Evolutionary conservation across 2,329 filamentous ascomycete genomes (phyloP).

Genomic region (Aspergillus unguis): DNA sequence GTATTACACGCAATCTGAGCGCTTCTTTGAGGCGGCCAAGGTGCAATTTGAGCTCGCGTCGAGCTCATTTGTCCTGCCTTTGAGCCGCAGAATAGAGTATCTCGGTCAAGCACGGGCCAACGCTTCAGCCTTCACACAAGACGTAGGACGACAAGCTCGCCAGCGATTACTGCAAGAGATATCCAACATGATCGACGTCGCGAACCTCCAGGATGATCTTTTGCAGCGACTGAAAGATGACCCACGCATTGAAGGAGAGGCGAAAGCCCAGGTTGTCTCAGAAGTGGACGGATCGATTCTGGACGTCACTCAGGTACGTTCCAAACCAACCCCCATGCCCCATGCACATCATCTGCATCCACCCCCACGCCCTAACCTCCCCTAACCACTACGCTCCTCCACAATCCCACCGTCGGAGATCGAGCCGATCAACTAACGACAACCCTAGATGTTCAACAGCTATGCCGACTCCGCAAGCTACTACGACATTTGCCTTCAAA

Average conservation of each 20-base stretch:
- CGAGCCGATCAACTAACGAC: conserved; percentile 11
- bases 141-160: conserved; percentile 73
- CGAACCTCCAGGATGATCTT: conserved; percentile 91
- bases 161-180: conserved; percentile 84
- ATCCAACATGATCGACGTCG: conserved; percentile 81
- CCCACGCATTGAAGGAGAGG: conserved; percentile 61
- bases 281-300: conserved; percentile 76
- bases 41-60: conserved; percentile 82
- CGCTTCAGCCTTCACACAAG: conserved; percentile 75
- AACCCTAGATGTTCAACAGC: conserved; percentile 74
- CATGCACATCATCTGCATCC: neutral
- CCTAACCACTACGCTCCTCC: neutral
- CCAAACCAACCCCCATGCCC: no score
- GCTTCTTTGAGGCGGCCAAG: conserved; percentile 80
- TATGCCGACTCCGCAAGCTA: conserved; percentile 90
- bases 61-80: conserved; percentile 73
- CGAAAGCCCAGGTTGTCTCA: conserved; percentile 61
- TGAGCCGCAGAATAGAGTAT: conserved; percentile 83
- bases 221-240: conserved; percentile 75
- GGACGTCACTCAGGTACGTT: conserved; percentile 69
- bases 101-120: conserved; percentile 90
- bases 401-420: neutral
- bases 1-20: conserved; percentile 80
- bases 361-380: conserved; percentile 2
- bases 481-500: conserved; percentile 87